phyloP scores from a whole-genome alignment of 2,329 filamentous ascomycete species.

The Paramyrothecium roridum region DNA sequence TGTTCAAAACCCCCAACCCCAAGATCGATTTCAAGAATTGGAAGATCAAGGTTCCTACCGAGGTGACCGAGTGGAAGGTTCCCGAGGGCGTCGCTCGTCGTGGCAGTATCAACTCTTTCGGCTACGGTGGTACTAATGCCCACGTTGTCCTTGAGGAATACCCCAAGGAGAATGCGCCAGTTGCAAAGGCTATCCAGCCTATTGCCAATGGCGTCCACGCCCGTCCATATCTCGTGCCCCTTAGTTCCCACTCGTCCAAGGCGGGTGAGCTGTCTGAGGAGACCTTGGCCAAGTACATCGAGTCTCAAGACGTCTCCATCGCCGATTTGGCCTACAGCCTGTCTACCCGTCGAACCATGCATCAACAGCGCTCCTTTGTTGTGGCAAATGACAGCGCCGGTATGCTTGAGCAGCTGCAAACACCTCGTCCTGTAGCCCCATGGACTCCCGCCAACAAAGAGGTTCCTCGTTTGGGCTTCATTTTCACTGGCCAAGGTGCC shows the following conservation, averaged over 20 bases:
- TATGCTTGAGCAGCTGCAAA: constrained; percentile 11
- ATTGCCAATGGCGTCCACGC: constrained; percentile 13
- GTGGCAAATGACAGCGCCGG: constrained; percentile 11
- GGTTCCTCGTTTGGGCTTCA: constrained; percentile 13
- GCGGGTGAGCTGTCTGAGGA: constrained; percentile 15
- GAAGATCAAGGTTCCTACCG: constrained; percentile 7
- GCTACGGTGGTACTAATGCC: constrained; percentile 32
- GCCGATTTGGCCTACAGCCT: constrained; percentile 16
- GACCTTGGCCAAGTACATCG: constrained; percentile 11
- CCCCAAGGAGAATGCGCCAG: neutral
- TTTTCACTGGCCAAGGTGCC: constrained; percentile 23
- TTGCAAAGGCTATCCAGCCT: constrained; percentile 5
- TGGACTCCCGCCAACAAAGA: constrained; percentile 12
- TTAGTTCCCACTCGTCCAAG: constrained; percentile 16
- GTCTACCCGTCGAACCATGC: constrained; percentile 14
- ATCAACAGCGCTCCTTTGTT: constrained; percentile 17
- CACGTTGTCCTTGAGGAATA: constrained; percentile 24
- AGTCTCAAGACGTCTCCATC: constrained; percentile 8
- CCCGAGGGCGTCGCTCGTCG: constrained; percentile 8
- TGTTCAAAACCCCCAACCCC: constrained; percentile 17
- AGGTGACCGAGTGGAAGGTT: constrained; percentile 3
- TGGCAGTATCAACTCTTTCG: constrained; percentile 31
- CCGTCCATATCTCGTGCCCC: constrained; percentile 13
- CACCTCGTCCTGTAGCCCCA: constrained; percentile 10
- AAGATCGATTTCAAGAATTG: constrained; percentile 15